phyloP scores from a whole-genome alignment of 2,329 filamentous ascomycete genomes.

The Cladobotryum protrusum region DNA sequence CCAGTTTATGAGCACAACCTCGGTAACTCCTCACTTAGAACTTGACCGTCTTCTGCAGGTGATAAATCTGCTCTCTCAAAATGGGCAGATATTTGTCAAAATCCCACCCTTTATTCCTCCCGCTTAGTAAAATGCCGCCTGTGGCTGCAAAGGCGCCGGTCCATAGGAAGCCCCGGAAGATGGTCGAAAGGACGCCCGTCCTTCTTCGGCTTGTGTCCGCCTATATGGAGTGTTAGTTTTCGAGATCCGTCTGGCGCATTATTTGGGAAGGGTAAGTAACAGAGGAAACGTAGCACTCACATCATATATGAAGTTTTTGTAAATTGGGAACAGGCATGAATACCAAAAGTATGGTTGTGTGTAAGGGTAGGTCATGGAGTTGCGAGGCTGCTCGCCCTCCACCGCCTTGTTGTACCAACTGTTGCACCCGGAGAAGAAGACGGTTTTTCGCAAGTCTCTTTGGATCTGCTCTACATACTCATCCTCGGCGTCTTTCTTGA shows the following conservation, averaged over 20 bases:
- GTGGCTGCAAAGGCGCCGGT: background rate
- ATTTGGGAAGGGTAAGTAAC: too few relatives aligned
- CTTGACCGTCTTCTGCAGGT: background rate
- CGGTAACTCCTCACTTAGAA: background rate
- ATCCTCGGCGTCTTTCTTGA: constrained; percentile 30
- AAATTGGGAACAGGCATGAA: constrained; percentile 29
- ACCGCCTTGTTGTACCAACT: constrained; percentile 31
- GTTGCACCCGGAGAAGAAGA: constrained; percentile 29
- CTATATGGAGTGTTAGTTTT: background rate
- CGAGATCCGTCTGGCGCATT: background rate
- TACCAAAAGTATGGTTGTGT: constrained; percentile 32
- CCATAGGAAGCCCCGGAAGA: constrained; percentile 4
- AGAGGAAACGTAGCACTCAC: constrained; percentile 19
- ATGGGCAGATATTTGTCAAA: background rate
- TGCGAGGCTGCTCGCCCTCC: constrained; percentile 22
- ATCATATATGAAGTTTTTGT: constrained; percentile 26
- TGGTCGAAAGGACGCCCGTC: background rate
- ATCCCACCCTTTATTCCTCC: background rate
- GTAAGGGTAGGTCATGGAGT: constrained; percentile 31
- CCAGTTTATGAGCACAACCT: background rate
- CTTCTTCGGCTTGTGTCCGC: background rate
- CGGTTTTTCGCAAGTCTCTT: constrained; percentile 24
- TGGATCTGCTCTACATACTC: constrained; percentile 28
- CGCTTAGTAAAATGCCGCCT: background rate
- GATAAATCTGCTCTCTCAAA: background rate